Percentiles rank a stretch among this genome's conserved stretches.
phyloP scores from a whole-genome alignment of 768 basidiomycete genomes.

The Goffeauzyma gilvescens region DNA sequence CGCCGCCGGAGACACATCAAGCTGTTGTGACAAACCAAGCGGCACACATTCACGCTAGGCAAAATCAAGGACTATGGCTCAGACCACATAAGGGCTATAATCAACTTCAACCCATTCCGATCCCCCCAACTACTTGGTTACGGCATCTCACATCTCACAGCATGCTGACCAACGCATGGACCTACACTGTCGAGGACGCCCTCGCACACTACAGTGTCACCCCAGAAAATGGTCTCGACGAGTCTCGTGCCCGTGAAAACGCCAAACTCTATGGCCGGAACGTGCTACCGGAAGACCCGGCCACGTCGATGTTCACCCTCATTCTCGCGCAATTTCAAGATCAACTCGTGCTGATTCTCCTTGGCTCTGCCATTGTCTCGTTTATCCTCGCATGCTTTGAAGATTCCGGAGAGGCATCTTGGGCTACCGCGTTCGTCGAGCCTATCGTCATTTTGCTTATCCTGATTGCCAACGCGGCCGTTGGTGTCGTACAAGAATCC shows the following conservation, averaged over 20 bases:
- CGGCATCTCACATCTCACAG: too few species aligned
- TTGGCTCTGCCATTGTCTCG: constrained; percentile 80
- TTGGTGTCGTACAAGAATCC: constrained; percentile 90
- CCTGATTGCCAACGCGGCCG: constrained; percentile 86
- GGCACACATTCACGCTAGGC: too few species aligned
- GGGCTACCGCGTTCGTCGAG: constrained; percentile 74
- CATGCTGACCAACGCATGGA: constrained; percentile 47
- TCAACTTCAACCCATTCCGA: too few species aligned
- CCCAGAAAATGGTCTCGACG: constrained; percentile 43
- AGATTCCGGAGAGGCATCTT: constrained; percentile 43
- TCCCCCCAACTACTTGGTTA: not conserved
- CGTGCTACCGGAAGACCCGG: constrained; percentile 76
- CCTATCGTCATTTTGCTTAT: constrained; percentile 88
- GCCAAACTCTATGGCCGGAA: constrained; percentile 69
- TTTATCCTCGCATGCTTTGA: constrained; percentile 82
- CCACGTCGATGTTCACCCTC: constrained; percentile 80
- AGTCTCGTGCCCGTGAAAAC: constrained; percentile 51
- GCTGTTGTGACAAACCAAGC: too few species aligned
- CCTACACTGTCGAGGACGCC: constrained; percentile 47
- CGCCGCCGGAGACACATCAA: too few species aligned
- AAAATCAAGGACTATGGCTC: too few species aligned
- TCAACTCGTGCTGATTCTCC: constrained; percentile 87
- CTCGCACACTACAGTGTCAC: constrained; percentile 57
- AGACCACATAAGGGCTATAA: too few species aligned
- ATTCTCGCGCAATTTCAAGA: constrained; percentile 99